Evolutionary conservation across 805 yeast species (phyloP).

Genomic region (Wickerhamiella parazyma): DNA sequence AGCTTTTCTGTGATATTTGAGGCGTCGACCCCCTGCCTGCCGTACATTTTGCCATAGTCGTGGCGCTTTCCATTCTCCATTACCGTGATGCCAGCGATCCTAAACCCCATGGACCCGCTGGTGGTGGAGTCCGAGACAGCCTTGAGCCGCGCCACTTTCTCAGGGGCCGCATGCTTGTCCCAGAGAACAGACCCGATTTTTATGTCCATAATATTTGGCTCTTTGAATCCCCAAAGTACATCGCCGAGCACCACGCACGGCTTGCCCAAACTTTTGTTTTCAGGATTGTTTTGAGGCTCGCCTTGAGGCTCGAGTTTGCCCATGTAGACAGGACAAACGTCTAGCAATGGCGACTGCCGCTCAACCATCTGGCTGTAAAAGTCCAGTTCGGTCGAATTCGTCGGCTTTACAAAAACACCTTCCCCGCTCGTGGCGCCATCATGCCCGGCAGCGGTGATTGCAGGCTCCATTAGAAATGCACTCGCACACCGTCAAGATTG

Average conservation of each 20-base stretch:
- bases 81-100: constrained; percentile 83
- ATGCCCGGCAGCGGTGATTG: constrained; percentile 87
- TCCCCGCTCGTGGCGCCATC: constrained; percentile 62
- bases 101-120: constrained; percentile 57
- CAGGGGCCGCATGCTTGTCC: constrained; percentile 43
- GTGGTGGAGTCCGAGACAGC: constrained; percentile 62
- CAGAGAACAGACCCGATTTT: constrained; percentile 63
- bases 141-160: constrained; percentile 46
- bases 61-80: constrained; percentile 33
- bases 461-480: constrained; percentile 10
- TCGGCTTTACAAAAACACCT: constrained; percentile 56
- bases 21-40: constrained; percentile 37
- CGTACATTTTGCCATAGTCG: constrained; percentile 53
- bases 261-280: constrained; percentile 7
- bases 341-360: constrained; percentile 18
- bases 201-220: constrained; percentile 69
- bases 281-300: no score
- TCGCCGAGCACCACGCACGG: constrained; percentile 55
- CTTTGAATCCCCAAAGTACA: constrained; percentile 41
- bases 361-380: constrained; percentile 42
- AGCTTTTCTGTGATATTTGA: constrained; percentile 34
- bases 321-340: constrained; percentile 41
- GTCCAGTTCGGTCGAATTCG: constrained; percentile 50
- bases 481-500: background rate
- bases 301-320: constrained; percentile 38